phyloP scores from a whole-genome alignment of 164 flowering plant genomes.

The Umbellularia californica region DNA sequence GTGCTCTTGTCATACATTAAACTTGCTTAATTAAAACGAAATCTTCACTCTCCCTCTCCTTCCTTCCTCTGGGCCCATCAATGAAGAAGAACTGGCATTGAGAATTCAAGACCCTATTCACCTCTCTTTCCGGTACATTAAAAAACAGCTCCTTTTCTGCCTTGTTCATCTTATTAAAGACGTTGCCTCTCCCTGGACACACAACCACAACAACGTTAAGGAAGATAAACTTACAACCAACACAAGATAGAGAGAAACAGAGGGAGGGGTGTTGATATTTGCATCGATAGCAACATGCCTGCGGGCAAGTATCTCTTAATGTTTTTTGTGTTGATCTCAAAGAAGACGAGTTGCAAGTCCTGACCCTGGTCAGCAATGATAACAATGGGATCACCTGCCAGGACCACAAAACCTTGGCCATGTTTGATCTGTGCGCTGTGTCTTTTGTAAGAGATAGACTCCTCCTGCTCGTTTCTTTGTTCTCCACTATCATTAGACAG shows the following conservation, averaged over 20 bases:
- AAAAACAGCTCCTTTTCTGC: conserved; percentile 58
- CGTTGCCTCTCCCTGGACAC: conserved; percentile 32
- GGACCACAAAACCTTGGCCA: conserved; percentile 31
- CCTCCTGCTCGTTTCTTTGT: conserved; percentile 7
- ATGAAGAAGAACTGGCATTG: conserved; percentile 15
- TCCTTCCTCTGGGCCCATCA: conserved; percentile 18
- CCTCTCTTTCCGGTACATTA: conserved; percentile 20
- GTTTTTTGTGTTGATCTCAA: conserved; percentile 30
- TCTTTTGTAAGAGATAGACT: conserved; percentile 16
- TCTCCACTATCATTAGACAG: conserved; percentile 9
- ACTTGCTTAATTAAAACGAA: no score
- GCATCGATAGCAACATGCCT: conserved; percentile 16
- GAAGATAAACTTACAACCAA: not conserved
- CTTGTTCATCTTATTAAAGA: conserved; percentile 32
- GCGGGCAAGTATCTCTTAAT: conserved; percentile 38
- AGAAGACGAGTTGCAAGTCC: conserved; percentile 49
- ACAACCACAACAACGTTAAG: not conserved
- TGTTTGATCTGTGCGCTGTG: conserved; percentile 17
- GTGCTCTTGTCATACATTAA: no score
- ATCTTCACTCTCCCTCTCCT: conserved; percentile 3
- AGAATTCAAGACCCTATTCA: conserved; percentile 20
- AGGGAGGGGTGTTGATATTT: not conserved
- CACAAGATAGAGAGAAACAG: no score
- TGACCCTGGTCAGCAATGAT: conserved; percentile 35
- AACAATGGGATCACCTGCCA: conserved; percentile 60